phyloP scores from a whole-genome alignment of 1,284 basidiomycete genomes.

The Papiliotrema nemorosa region DNA sequence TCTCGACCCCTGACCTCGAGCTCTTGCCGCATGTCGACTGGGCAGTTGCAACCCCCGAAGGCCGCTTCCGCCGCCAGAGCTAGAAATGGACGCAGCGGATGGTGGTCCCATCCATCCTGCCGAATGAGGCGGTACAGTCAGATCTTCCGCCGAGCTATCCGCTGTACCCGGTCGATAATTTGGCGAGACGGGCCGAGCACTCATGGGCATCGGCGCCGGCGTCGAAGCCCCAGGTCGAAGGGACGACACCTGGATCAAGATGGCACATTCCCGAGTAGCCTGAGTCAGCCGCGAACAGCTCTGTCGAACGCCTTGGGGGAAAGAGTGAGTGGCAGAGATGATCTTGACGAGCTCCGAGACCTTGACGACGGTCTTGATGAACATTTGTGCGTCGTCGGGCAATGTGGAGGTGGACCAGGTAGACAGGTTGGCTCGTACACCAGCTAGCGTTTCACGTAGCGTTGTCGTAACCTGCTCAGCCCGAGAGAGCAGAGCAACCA shows the following conservation, averaged over 20 bases:
- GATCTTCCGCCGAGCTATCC: slow-evolving; percentile 10
- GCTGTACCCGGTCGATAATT: slow-evolving; percentile 4
- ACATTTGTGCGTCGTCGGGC: slow-evolving; percentile 37
- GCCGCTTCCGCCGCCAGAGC: slow-evolving; percentile 9
- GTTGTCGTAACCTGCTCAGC: slow-evolving; percentile 42
- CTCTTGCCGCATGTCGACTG: slow-evolving; percentile 22
- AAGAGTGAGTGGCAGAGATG: slow-evolving; percentile 44
- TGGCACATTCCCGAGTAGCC: slow-evolving; percentile 52
- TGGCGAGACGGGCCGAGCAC: slow-evolving; percentile 11
- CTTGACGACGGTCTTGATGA: slow-evolving; percentile 50
- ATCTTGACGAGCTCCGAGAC: slow-evolving; percentile 49
- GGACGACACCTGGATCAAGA: slow-evolving; percentile 47
- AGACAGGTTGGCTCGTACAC: slow-evolving; percentile 37
- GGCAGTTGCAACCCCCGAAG: slow-evolving; percentile 32
- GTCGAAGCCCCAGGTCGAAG: slow-evolving; percentile 33
- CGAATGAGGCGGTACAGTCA: slow-evolving; percentile 8
- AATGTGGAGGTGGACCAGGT: slow-evolving; percentile 28
- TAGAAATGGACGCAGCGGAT: background rate
- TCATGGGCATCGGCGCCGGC: slow-evolving; percentile 8
- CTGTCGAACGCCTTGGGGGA: slow-evolving; percentile 37
- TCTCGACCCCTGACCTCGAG: slow-evolving; percentile 1
- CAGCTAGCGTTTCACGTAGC: slow-evolving; percentile 39
- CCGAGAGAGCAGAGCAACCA: slow-evolving; percentile 37
- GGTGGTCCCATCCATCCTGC: slow-evolving; percentile 5
- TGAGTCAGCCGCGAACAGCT: slow-evolving; percentile 47